A percentile compares a stretch with the other conserved stretches of the same genome.
These are phyloP conservation scores for Calamus simplicifolius DNA, from an alignment of 176 grass and related monocot species.

Conservation along the genomic window DNA sequence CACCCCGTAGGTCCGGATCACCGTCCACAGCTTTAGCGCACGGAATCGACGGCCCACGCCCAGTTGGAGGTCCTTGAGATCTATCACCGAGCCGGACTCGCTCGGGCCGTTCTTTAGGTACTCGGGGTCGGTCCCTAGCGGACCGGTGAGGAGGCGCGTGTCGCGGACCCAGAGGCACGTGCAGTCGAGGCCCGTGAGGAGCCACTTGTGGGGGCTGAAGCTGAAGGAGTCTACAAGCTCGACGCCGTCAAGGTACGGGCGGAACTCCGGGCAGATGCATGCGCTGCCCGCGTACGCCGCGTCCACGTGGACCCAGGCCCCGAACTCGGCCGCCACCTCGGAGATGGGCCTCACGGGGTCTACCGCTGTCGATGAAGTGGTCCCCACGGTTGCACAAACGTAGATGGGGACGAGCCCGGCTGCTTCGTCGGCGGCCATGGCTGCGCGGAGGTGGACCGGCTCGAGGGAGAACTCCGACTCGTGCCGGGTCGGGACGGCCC, in stretches of 20 bases:
- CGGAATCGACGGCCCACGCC: constrained; percentile 47
- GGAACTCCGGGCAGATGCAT: constrained; percentile 59
- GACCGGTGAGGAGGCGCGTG: constrained; percentile 14
- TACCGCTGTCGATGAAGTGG: constrained; percentile 41
- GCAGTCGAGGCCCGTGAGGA: constrained; percentile 34
- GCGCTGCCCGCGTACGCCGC: constrained; percentile 42
- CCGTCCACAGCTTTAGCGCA: constrained; percentile 47
- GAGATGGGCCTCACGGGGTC: constrained; percentile 32
- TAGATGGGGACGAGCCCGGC: constrained; percentile 40
- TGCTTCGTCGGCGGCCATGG: constrained; percentile 23
- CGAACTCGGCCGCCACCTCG: constrained; percentile 16
- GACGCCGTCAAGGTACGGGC: constrained; percentile 30
- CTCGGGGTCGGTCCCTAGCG: constrained; percentile 35
- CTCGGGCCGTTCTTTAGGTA: constrained; percentile 54
- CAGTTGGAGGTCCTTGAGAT: constrained; percentile 54
- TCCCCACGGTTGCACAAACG: constrained; percentile 44
- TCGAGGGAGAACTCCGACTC: constrained; percentile 30
- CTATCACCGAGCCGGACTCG: constrained; percentile 31
- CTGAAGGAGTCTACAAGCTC: constrained; percentile 37
- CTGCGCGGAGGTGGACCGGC: constrained; percentile 1
- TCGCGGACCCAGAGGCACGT: constrained; percentile 40
- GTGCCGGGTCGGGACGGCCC: constrained; percentile 3
- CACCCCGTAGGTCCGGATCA: constrained; percentile 27
- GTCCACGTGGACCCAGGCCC: constrained; percentile 44
- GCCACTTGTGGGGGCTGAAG: constrained; percentile 53